Conservation (phyloP, 179 eudicot species). For the Actinidia chinensis region DNA sequence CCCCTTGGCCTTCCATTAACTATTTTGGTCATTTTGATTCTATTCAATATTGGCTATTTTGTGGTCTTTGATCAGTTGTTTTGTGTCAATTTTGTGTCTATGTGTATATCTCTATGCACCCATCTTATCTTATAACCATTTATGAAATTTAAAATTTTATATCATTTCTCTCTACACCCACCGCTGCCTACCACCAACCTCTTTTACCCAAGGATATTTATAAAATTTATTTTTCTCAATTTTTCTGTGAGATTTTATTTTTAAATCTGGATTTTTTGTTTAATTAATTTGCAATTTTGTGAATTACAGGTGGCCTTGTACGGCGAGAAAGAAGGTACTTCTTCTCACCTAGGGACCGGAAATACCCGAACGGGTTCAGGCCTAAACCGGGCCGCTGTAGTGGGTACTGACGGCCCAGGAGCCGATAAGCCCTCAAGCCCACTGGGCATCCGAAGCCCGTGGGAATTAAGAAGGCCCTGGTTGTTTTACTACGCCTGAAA, state of each 20-base stretch:
- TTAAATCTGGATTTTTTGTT: background rate
- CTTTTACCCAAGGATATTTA: too few species aligned
- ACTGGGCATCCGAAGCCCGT: slow-evolving; percentile 57
- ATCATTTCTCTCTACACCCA: too few species aligned
- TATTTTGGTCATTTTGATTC: background rate
- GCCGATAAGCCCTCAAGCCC: slow-evolving; percentile 81
- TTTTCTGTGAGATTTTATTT: background rate
- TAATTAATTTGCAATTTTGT: background rate
- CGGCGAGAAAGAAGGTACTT: slow-evolving; percentile 83
- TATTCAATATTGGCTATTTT: too few species aligned
- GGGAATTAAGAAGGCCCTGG: slow-evolving; percentile 69
- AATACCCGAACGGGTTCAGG: slow-evolving; percentile 78
- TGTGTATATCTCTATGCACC: too few species aligned
- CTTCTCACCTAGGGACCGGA: slow-evolving; percentile 73
- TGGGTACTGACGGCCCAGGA: slow-evolving; percentile 83
- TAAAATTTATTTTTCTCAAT: background rate
- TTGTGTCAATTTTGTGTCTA: too few species aligned
- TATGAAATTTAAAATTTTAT: too few species aligned
- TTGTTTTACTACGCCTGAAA: slow-evolving; percentile 73
- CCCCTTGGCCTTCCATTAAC: slow-evolving; percentile 76
- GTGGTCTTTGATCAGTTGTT: too few species aligned
- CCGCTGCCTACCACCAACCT: too few species aligned
- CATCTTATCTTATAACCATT: too few species aligned
- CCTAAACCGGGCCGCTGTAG: slow-evolving; percentile 79
- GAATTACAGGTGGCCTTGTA: slow-evolving; percentile 50